phyloP scores from a whole-genome alignment of 75 land plant species.

The Ceratopteris richardii region DNA sequence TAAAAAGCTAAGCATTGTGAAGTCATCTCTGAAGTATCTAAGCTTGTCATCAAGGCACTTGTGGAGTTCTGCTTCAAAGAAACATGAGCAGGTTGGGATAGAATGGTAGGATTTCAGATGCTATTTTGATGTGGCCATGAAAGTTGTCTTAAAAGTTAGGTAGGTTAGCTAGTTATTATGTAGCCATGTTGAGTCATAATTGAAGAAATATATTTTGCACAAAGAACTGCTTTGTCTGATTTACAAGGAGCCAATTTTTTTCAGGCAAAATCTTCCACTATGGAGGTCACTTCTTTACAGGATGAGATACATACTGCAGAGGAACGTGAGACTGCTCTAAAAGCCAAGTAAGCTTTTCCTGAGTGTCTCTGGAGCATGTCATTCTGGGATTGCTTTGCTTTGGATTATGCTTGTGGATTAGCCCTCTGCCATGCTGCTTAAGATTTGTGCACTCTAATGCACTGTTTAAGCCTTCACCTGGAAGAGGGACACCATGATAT shows the following conservation, averaged over 20 bases:
- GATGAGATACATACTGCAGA: conserved; percentile 30
- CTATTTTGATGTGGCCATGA: neutral
- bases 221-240: too few species aligned
- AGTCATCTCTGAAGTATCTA: conserved; percentile 19
- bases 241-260: too few species aligned
- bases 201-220: too few species aligned
- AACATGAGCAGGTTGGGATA: conserved; percentile 26
- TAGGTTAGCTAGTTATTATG: too few species aligned
- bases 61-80: conserved; percentile 17
- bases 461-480: too few species aligned
- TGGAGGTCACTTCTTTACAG: conserved; percentile 20
- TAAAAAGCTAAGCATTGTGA: conserved; percentile 10
- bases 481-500: too few species aligned
- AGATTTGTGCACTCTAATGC: too few species aligned
- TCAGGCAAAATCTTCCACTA: neutral
- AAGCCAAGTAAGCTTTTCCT: conserved; percentile 23
- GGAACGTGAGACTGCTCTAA: conserved; percentile 24
- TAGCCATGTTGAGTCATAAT: neutral
- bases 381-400: too few species aligned
- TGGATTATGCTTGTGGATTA: too few species aligned
- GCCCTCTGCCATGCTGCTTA: too few species aligned
- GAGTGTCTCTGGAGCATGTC: neutral
- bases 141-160: neutral
- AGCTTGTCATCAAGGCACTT: conserved; percentile 9
- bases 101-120: conserved; percentile 10